Conservation (phyloP, 1,284 basidiomycete species). For the Gymnopus androsaceus region DNA sequence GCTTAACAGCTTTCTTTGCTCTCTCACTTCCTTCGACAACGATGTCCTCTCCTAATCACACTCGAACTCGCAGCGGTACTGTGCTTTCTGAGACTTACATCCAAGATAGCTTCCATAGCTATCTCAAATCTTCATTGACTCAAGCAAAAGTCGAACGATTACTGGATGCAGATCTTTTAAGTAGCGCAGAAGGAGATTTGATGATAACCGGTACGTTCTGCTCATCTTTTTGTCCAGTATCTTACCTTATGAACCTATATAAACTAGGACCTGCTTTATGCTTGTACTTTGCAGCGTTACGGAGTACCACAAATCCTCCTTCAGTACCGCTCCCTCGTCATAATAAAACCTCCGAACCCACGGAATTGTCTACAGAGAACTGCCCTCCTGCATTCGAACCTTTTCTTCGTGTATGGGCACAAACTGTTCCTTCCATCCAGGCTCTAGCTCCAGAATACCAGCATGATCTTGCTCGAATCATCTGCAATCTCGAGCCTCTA, state of each 20-base stretch:
- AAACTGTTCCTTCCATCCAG: conserved; percentile 67
- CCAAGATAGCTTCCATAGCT: conserved; percentile 76
- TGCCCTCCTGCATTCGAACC: conserved; percentile 63
- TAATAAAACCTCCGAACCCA: conserved; percentile 36
- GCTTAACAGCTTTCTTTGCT: background rate
- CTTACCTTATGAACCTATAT: background rate
- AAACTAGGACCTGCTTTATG: conserved; percentile 66
- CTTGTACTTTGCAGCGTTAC: conserved; percentile 68
- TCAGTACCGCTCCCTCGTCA: conserved; percentile 57
- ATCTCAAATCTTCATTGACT: conserved; percentile 73
- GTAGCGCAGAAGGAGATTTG: conserved; percentile 74
- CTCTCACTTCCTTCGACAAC: background rate
- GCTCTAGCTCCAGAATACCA: conserved; percentile 60
- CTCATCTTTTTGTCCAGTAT: background rate
- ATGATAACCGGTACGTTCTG: conserved; percentile 71
- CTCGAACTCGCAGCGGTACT: conserved; percentile 16
- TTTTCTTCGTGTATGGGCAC: conserved; percentile 74
- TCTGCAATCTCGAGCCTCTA: conserved; percentile 64
- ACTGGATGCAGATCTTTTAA: conserved; percentile 68
- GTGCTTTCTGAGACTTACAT: conserved; percentile 61
- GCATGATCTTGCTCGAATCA: conserved; percentile 78
- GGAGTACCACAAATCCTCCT: conserved; percentile 62
- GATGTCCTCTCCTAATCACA: conserved; percentile 5
- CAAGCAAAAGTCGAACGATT: conserved; percentile 73
- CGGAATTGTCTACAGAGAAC: conserved; percentile 52